A percentile compares a stretch with the other conserved stretches of the same genome.
Evolutionary conservation across 768 basidiomycete species (phyloP).

Genomic region (Boletus insuetus): DNA sequence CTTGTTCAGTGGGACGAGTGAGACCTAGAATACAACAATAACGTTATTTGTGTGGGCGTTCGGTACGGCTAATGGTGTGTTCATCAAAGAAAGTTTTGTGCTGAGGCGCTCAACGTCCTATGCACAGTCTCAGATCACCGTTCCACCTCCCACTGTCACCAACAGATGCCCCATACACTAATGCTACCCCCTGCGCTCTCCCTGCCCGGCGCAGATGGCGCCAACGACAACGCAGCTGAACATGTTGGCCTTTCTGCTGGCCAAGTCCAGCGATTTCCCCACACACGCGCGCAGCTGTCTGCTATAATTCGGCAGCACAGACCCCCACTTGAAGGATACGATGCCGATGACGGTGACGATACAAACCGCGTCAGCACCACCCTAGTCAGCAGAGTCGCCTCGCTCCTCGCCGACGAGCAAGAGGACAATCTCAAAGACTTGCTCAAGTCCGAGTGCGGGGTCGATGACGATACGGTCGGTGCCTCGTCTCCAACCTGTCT

Average conservation of each 20-base stretch:
- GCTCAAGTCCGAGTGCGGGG: slow-evolving; percentile 66
- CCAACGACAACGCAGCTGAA: slow-evolving; percentile 22
- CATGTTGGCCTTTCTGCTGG: slow-evolving; percentile 4
- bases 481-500: slow-evolving; percentile 6
- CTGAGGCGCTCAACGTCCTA: slow-evolving; percentile 21
- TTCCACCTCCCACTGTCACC: slow-evolving; percentile 16
- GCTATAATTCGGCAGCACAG: slow-evolving; percentile 73
- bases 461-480: slow-evolving; percentile 68
- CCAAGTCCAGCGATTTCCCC: slow-evolving; percentile 57
- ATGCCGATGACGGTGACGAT: slow-evolving; percentile 58
- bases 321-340: slow-evolving; percentile 49
- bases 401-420: slow-evolving; percentile 73
- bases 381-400: slow-evolving; percentile 69
- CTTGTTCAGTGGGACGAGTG: slow-evolving; percentile 74
- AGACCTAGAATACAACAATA: slow-evolving; percentile 9
- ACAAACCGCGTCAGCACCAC: slow-evolving; percentile 52
- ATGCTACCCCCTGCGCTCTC: slow-evolving; percentile 19
- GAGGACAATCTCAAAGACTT: slow-evolving; percentile 83
- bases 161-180: slow-evolving; percentile 26
- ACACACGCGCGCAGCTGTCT: slow-evolving; percentile 78
- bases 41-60: slow-evolving; percentile 25
- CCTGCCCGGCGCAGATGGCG: slow-evolving; percentile 3
- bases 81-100: slow-evolving; percentile 15
- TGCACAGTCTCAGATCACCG: slow-evolving; percentile 20
- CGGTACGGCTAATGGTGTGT: neutral